These are phyloP conservation scores for Paxillus ammoniavirescens DNA, from an alignment of 768 basidiomycete genomes.

Conservation along the genomic window DNA sequence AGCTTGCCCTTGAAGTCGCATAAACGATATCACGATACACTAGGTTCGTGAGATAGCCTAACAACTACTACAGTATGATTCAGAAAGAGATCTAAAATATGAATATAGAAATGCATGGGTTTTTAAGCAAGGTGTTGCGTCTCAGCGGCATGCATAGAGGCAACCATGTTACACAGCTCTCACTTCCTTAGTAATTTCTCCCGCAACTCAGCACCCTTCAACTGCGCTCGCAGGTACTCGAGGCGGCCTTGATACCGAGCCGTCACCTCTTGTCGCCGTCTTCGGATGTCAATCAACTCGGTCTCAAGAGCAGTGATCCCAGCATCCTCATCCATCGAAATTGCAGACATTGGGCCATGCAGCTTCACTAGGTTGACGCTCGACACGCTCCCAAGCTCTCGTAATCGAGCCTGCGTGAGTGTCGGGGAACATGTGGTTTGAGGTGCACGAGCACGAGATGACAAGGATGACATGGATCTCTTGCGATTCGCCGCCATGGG, in stretches of 20 bases:
- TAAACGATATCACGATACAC: neutral
- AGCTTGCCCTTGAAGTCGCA: neutral
- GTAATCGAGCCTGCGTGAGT: conserved; percentile 28
- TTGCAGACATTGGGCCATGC: conserved; percentile 15
- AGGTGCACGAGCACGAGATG: conserved; percentile 41
- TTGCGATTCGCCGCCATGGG: conserved; percentile 45
- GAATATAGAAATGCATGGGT: neutral
- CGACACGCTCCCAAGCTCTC: conserved; percentile 39
- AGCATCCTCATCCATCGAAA: conserved; percentile 33
- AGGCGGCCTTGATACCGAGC: conserved; percentile 71
- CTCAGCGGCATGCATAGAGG: conserved; percentile 1
- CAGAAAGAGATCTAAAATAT: conserved; percentile 15
- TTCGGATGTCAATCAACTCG: conserved; percentile 69
- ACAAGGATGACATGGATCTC: conserved; percentile 60
- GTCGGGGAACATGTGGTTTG: conserved; percentile 35
- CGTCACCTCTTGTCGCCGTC: conserved; percentile 67
- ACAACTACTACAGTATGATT: conserved; percentile 3
- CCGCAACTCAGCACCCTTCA: conserved; percentile 81
- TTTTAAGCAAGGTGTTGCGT: conserved; percentile 4
- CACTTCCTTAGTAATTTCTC: conserved; percentile 74
- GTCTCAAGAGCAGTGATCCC: conserved; percentile 42
- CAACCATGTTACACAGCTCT: conserved; percentile 9
- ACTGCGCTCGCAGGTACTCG: conserved; percentile 76
- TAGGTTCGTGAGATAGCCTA: neutral
- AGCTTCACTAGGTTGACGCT: conserved; percentile 53